Evolutionary conservation across 2,329 filamentous ascomycete genomes (phyloP).

Genomic region (Monilinia polystroma): DNA sequence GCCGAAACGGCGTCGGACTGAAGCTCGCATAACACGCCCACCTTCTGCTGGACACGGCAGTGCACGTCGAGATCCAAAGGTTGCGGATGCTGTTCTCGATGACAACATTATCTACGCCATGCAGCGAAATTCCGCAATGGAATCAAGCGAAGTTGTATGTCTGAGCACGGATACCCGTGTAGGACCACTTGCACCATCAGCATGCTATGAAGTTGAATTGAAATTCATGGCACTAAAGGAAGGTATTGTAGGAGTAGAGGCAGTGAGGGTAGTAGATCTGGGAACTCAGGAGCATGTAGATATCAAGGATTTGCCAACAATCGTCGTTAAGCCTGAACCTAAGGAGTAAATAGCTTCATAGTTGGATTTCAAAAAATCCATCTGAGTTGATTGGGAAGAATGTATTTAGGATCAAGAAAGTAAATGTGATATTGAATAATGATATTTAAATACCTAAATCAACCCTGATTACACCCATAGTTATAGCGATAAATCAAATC

Average conservation of each 20-base stretch:
- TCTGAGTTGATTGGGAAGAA: background rate
- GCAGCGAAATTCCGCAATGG: slow-evolving; percentile 63
- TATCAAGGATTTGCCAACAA: slow-evolving; percentile 69
- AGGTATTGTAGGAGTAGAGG: slow-evolving; percentile 70
- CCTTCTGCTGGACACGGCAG: slow-evolving; percentile 49
- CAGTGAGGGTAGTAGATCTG: slow-evolving; percentile 70
- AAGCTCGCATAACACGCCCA: slow-evolving; percentile 46
- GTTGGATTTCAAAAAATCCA: background rate
- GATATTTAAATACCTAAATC: background rate
- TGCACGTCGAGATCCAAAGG: slow-evolving; percentile 40
- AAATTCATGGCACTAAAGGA: slow-evolving; percentile 66
- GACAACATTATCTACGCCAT: slow-evolving; percentile 70
- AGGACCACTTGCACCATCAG: slow-evolving; percentile 68
- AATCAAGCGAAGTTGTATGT: slow-evolving; percentile 68
- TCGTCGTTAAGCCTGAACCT: slow-evolving; percentile 49
- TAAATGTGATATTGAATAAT: background rate
- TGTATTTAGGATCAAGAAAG: background rate
- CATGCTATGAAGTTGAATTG: slow-evolving; percentile 72
- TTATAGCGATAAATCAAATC: background rate
- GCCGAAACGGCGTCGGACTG: slow-evolving; percentile 61
- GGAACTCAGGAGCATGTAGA: slow-evolving; percentile 74
- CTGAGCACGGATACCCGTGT: slow-evolving; percentile 72
- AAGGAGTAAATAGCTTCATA: slow-evolving; percentile 4
- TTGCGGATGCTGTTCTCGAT: slow-evolving; percentile 68
- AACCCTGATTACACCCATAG: background rate